Conservation (phyloP, 2,329 filamentous ascomycete genomes). For the Fusarium cyanostomum region DNA sequence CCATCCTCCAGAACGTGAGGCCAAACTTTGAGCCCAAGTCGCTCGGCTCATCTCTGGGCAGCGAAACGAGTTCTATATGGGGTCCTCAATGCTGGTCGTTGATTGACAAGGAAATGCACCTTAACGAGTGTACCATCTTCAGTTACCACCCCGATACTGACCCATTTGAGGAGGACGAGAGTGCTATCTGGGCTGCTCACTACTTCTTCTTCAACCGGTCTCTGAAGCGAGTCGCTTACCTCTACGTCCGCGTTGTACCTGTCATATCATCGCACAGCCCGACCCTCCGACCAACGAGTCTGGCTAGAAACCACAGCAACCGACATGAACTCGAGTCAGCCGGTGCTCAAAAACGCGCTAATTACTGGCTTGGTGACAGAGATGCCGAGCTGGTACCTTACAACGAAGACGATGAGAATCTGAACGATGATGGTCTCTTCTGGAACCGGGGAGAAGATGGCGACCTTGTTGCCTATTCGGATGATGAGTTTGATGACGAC, state of each 20-base stretch:
- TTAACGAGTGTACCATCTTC: slow-evolving; percentile 89
- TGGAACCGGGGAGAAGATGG: slow-evolving; percentile 69
- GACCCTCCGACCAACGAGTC: slow-evolving; percentile 50
- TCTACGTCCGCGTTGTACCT: slow-evolving; percentile 90
- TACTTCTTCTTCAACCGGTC: slow-evolving; percentile 98
- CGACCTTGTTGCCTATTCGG: slow-evolving; percentile 63
- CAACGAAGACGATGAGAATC: slow-evolving; percentile 59
- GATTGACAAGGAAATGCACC: slow-evolving; percentile 93
- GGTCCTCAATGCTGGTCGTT: slow-evolving; percentile 90
- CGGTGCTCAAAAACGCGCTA: slow-evolving; percentile 73
- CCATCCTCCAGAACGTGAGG: slow-evolving; percentile 85
- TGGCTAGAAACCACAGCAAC: slow-evolving; percentile 42
- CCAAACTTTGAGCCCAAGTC: slow-evolving; percentile 64
- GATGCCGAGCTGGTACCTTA: slow-evolving; percentile 59
- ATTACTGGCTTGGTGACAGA: slow-evolving; percentile 85
- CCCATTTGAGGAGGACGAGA: slow-evolving; percentile 90
- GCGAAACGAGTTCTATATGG: slow-evolving; percentile 73
- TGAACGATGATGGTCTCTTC: slow-evolving; percentile 60
- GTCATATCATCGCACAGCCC: slow-evolving; percentile 74
- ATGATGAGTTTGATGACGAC: slow-evolving; percentile 62
- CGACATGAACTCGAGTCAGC: slow-evolving; percentile 46
- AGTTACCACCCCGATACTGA: slow-evolving; percentile 90
- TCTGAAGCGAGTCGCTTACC: slow-evolving; percentile 90
- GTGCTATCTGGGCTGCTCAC: slow-evolving; percentile 92
- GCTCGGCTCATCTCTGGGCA: slow-evolving; percentile 53